Conservation (phyloP, 139 green algal genomes). For the Picochlorum sp. region DNA sequence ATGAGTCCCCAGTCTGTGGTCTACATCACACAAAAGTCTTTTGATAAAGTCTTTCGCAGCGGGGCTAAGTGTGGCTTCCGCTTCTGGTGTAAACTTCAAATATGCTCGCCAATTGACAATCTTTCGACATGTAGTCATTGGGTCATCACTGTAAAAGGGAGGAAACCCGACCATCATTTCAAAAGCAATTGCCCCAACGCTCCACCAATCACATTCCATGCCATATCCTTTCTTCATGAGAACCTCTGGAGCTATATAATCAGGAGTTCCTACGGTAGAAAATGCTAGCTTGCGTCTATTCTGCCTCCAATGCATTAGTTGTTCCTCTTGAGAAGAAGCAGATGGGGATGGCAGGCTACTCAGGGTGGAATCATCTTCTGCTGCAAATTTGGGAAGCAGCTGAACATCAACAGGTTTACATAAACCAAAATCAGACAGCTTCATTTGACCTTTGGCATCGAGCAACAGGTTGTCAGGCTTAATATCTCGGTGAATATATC, state of each 20-base stretch:
- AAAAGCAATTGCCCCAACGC: conserved; percentile 91
- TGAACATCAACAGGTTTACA: conserved; percentile 85
- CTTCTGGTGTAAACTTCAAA: conserved; percentile 79
- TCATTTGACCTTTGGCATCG: conserved; percentile 76
- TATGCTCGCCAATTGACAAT: conserved; percentile 92
- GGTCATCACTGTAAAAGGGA: conserved; percentile 77
- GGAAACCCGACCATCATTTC: conserved; percentile 97
- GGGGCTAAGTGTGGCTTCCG: conserved; percentile 24
- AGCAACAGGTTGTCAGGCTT: conserved; percentile 98
- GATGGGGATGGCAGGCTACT: conserved; percentile 8
- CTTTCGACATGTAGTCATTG: conserved; percentile 77
- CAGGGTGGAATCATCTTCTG: conserved; percentile 14
- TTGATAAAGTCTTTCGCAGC: conserved; percentile 71
- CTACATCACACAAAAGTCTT: conserved; percentile 87
- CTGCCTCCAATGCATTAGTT: conserved; percentile 57
- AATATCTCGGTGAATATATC: conserved; percentile 96
- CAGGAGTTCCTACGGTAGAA: conserved; percentile 87
- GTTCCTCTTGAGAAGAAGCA: conserved; percentile 19
- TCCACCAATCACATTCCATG: conserved; percentile 98
- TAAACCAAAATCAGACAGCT: conserved; percentile 95
- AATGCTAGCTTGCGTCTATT: conserved; percentile 76
- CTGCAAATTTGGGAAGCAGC: conserved; percentile 39
- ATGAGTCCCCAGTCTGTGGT: conserved; percentile 75
- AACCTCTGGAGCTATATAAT: conserved; percentile 93
- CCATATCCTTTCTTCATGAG: conserved; percentile 96